Percentiles rank a stretch among this genome's conserved stretches.
Conservation (phyloP, 305 asterid species). For the Euphrasia arctica region DNA sequence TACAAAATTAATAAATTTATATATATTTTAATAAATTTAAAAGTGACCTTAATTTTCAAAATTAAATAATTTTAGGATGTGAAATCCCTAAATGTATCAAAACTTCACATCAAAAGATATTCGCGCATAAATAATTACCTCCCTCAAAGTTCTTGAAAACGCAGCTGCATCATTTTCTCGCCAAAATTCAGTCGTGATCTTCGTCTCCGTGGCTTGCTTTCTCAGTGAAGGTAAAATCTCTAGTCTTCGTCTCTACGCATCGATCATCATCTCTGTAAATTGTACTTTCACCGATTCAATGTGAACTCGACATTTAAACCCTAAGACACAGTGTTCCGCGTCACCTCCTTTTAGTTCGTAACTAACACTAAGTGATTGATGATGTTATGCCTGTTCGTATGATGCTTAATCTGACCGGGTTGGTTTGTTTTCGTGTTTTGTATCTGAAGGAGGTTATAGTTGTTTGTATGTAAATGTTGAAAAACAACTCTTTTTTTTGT, state of each 20-base stretch:
- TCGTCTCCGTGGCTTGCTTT: not conserved
- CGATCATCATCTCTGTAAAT: constrained; percentile 3
- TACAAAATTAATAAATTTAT: no score
- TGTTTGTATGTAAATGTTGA: not conserved
- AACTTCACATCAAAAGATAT: not conserved
- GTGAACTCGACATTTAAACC: constrained; percentile 7
- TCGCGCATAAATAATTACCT: constrained; percentile 22
- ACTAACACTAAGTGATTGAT: constrained; percentile 2
- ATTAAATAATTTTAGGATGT: not conserved
- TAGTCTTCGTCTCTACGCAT: constrained; percentile 20
- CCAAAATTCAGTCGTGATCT: constrained; percentile 8
- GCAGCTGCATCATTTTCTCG: constrained; percentile 1
- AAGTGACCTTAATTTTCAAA: no score
- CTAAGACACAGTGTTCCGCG: constrained; percentile 1
- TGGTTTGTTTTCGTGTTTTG: constrained; percentile 4
- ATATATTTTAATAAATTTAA: no score
- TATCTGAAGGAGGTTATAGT: constrained; percentile 12
- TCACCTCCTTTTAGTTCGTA: constrained; percentile 1
- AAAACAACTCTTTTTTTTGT: not conserved
- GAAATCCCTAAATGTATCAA: not conserved
- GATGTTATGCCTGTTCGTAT: constrained; percentile 21
- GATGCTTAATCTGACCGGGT: constrained; percentile 12
- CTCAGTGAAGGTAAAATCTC: constrained; percentile 10
- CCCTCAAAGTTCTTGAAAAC: constrained; percentile 22
- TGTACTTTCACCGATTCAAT: constrained; percentile 9